Evolutionary conservation across 192 early-diverging fungal genomes (phyloP), one percentile per base, ranked within the genome.

Genomic region (Gaertneriomyces sp.): DNA sequence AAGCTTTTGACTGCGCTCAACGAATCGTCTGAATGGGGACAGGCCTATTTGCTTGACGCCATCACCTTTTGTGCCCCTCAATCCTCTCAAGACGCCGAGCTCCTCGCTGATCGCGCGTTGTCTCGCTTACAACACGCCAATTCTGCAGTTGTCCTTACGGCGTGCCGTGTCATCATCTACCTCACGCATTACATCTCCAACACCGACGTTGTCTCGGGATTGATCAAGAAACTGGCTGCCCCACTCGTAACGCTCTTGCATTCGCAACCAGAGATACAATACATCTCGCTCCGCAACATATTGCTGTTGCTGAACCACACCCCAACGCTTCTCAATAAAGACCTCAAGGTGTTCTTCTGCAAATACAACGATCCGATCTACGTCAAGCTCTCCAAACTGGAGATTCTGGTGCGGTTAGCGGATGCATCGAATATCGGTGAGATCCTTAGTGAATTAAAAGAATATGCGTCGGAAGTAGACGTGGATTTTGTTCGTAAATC

Each of bases 361-460:
- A 98, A 99, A 74, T 98, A 97, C 80, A 93, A 96, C 74, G 97
- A 99, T 74, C 94, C 97, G 8, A 94, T 96, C 68, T 98, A 97
- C 75, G 94, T 99, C 58, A 99, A 99, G 69, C 79, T 98, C 70
- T 90, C 93, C 42, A 99, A 99, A 76, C 87, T 99, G 9, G 95
- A 97, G 65, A 91, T 96, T 55, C 91, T 99, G 68, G 87, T 94
- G 69, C 83, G 91, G 64, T 78, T 99, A 44, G 88, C 90, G 4
- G 89, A 82, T 60, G 84, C 87, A 39, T 71, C 73, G n/a, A 98
- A 95, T 69, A 90, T 92, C 6, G 88, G 89, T 55, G 82, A 92
- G 50, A 92, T 99, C 20, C 76, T 99, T 45, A 85, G 87, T 4
- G 96, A 99, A 78, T 79, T 99, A 42, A 84, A 87, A 65, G 96